Conservation (phyloP, 129 eudicot species). For the Centaurea solstitialis region DNA sequence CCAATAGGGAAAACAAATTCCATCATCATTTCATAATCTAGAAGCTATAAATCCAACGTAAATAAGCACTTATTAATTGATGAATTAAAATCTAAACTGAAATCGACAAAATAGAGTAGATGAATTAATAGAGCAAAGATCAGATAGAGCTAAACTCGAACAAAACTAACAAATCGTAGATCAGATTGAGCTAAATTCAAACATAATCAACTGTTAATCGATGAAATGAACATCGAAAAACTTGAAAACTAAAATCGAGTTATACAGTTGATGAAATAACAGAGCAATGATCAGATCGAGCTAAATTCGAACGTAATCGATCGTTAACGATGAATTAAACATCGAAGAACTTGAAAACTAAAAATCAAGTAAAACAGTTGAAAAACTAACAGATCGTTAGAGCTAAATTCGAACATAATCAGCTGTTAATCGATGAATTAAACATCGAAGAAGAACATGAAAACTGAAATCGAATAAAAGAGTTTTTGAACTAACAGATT, state of each 20-base stretch:
- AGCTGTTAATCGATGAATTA: neutral
- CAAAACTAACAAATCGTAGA: neutral
- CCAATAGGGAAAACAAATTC: conserved; percentile 51
- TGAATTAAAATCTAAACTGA: no score
- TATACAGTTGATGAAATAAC: neutral
- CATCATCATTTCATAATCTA: conserved; percentile 39
- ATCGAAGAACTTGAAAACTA: neutral
- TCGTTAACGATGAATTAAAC: neutral
- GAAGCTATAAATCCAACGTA: neutral
- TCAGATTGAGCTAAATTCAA: neutral
- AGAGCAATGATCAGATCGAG: conserved; percentile 9
- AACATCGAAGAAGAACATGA: neutral
- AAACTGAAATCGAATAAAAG: neutral
- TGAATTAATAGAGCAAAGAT: no score
- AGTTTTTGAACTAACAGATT: neutral
- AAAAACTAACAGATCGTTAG: neutral
- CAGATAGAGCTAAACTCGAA: no score
- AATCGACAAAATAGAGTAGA: no score
- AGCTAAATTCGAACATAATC: neutral
- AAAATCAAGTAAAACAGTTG: neutral
- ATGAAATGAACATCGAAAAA: neutral
- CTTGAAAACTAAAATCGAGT: neutral
- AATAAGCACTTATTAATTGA: neutral
- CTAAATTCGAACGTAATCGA: neutral
- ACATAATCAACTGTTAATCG: neutral